Evolutionary conservation across 176 grass and related monocot species (phyloP).

Genomic region (Metroxylon sagu): DNA sequence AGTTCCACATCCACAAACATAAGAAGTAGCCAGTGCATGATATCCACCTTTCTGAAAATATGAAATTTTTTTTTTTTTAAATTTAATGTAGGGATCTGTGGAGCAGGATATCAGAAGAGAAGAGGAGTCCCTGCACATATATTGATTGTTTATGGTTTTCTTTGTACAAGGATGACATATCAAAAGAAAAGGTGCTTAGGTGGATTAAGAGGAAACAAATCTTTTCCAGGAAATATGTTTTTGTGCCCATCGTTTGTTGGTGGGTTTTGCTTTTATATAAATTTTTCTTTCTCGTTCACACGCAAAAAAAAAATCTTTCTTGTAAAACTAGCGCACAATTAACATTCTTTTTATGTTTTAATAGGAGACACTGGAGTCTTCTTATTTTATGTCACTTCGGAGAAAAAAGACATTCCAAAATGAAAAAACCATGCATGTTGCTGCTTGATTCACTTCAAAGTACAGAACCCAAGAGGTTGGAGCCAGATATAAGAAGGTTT

Average conservation of each 20-base stretch:
- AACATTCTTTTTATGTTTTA: slow-evolving; percentile 12
- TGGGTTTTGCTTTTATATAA: slow-evolving; percentile 23
- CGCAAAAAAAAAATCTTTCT: not conserved
- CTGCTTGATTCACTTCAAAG: slow-evolving; percentile 79
- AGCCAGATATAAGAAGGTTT: not conserved
- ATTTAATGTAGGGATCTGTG: slow-evolving; percentile 51
- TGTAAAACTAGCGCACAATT: not conserved
- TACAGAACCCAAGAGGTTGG: slow-evolving; percentile 44
- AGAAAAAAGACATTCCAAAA: slow-evolving; percentile 29
- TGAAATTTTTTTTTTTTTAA: slow-evolving; percentile 25
- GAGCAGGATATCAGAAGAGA: slow-evolving; percentile 59
- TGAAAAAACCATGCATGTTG: slow-evolving; percentile 63
- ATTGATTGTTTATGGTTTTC: slow-evolving; percentile 94
- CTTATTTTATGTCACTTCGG: slow-evolving; percentile 87
- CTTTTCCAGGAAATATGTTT: slow-evolving; percentile 78
- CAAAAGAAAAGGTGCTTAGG: slow-evolving; percentile 57
- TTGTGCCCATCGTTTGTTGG: slow-evolving; percentile 85
- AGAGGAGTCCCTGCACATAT: slow-evolving; percentile 56
- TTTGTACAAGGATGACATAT: slow-evolving; percentile 35
- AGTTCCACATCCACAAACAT: slow-evolving; percentile 5
- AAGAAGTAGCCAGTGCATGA: not conserved
- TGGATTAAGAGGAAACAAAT: slow-evolving; percentile 76
- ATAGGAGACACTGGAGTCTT: slow-evolving; percentile 87
- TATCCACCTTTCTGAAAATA: slow-evolving; percentile 4
- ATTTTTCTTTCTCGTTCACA: slow-evolving; percentile 1